phyloP scores from a whole-genome alignment of 164 flowering plant species.

The Pachysandra terminalis region DNA sequence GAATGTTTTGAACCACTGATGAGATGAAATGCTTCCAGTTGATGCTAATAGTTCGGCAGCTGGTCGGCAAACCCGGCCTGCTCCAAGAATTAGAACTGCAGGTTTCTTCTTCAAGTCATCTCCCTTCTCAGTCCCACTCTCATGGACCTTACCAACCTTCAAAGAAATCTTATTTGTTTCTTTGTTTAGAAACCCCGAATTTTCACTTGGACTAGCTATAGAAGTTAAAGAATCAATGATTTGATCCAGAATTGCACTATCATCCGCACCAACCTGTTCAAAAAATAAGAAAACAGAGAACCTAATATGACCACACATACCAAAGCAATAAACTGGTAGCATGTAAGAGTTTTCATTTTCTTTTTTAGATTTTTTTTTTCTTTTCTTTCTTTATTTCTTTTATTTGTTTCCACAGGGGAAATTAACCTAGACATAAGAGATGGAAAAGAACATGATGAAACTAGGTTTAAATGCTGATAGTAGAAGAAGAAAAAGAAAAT shows the following conservation, averaged over 20 bases:
- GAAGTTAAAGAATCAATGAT: constrained; percentile 79
- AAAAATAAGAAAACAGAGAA: constrained; percentile 9
- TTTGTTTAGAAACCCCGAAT: constrained; percentile 16
- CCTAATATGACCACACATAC: not conserved
- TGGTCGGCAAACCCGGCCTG: constrained; percentile 95
- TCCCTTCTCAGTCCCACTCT: constrained; percentile 24
- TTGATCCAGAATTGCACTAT: constrained; percentile 59
- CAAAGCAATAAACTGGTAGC: not conserved
- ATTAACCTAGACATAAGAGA: no score
- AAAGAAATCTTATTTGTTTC: constrained; percentile 46
- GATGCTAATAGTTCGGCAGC: constrained; percentile 82
- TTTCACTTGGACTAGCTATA: constrained; percentile 52
- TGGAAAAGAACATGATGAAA: no score
- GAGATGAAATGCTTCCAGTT: constrained; percentile 41
- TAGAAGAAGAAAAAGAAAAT: no score
- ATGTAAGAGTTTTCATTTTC: no score
- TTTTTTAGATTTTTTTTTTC: no score
- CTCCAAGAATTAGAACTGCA: constrained; percentile 81
- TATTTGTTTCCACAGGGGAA: no score
- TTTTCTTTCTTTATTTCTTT: no score
- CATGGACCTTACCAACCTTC: constrained; percentile 54
- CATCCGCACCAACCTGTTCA: constrained; percentile 84
- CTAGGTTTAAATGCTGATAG: no score
- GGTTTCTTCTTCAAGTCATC: constrained; percentile 29
- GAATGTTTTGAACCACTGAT: constrained; percentile 28